Conservation (phyloP, 441 rosid species). For the Croton laevigatus region DNA sequence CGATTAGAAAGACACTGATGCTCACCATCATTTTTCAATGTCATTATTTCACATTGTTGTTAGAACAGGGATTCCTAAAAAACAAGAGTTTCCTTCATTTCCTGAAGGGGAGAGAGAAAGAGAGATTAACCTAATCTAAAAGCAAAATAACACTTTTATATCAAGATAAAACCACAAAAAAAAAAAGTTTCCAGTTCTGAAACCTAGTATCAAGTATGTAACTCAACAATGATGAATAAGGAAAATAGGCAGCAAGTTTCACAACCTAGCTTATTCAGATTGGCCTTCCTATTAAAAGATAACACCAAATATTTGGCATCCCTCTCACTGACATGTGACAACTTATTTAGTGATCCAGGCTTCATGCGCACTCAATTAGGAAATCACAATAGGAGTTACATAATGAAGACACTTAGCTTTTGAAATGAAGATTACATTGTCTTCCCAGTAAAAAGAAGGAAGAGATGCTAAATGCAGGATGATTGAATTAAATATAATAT, state of each 20-base stretch:
- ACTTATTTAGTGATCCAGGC: not conserved
- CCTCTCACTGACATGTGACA: not conserved
- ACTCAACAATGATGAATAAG: not conserved
- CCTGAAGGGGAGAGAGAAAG: not conserved
- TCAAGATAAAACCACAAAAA: not conserved
- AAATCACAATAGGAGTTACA: not conserved
- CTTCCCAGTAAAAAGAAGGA: not conserved
- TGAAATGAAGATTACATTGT: not conserved
- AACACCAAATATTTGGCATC: not conserved
- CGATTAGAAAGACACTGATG: not conserved
- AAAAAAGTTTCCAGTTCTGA: not conserved
- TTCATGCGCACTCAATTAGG: not conserved
- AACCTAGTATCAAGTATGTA: not conserved
- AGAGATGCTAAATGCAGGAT: not conserved
- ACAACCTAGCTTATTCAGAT: not conserved
- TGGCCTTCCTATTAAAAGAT: not conserved
- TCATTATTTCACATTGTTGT: not conserved
- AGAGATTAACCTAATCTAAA: not conserved
- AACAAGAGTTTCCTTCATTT: not conserved
- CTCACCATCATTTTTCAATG: not conserved
- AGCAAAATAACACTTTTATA: not conserved
- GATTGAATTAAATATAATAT: not conserved
- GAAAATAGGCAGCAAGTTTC: not conserved
- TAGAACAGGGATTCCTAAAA: not conserved
- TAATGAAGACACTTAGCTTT: not conserved